These are phyloP conservation scores for Boeremia exigua DNA, from an alignment of 2,329 filamentous ascomycete genomes.

Conservation along the genomic window DNA sequence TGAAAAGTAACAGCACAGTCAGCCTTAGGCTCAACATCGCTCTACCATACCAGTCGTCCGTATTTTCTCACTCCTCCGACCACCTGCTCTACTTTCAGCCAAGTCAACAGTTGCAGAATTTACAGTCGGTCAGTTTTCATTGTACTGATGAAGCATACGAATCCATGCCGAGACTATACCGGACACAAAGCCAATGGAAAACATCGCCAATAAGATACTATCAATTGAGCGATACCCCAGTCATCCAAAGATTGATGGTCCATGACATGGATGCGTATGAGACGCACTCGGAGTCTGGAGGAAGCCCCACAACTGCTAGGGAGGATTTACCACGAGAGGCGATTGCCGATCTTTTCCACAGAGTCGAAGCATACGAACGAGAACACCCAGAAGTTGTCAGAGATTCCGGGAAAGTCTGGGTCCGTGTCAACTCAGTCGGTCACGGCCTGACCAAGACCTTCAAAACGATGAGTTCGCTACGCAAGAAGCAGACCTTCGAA, in stretches of 20 bases:
- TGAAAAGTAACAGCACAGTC: constrained; percentile 3
- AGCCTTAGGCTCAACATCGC: background rate
- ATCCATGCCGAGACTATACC: background rate
- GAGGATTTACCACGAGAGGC: constrained; percentile 1
- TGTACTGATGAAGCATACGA: background rate
- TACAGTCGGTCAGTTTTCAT: constrained; percentile 5
- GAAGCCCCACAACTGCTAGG: background rate
- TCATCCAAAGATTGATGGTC: background rate
- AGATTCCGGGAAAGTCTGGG: constrained; percentile 7
- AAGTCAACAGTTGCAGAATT: constrained; percentile 6
- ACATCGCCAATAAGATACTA: background rate
- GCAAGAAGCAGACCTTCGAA: constrained; percentile 1
- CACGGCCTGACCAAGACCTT: constrained; percentile 1
- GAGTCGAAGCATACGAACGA: constrained; percentile 5
- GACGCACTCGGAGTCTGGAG: background rate
- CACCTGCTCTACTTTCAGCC: background rate
- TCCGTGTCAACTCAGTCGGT: constrained; percentile 3
- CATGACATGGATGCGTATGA: background rate
- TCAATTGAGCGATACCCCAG: background rate
- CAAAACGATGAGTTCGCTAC: constrained; percentile 1
- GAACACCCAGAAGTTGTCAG: background rate
- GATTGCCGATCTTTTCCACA: constrained; percentile 6
- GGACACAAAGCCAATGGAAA: constrained; percentile 5
- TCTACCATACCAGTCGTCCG: background rate
- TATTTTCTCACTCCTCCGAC: background rate